A percentile compares a stretch with the other conserved stretches of the same genome.
Conservation (phyloP, 2,329 filamentous ascomycete species). For the Penicillium sumatraense region DNA sequence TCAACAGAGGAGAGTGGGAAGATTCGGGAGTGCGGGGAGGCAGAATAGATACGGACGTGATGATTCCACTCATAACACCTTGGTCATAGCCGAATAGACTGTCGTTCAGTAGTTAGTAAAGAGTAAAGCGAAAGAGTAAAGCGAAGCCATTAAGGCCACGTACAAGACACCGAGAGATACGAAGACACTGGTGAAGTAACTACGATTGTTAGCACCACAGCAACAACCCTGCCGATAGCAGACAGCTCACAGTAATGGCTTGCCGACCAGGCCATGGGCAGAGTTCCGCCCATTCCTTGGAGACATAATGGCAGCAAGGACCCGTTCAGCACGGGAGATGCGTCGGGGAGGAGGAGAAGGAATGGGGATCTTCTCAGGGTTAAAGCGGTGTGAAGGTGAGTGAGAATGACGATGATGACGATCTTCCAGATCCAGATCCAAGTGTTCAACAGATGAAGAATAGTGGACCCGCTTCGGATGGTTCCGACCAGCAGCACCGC, state of each 20-base stretch:
- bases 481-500: slow-evolving; percentile 38
- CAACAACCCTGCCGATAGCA: slow-evolving; percentile 4
- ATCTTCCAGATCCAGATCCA: slow-evolving; percentile 46
- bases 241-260: slow-evolving; percentile 79
- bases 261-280: slow-evolving; percentile 92
- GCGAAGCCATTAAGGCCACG: neutral
- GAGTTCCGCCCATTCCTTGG: slow-evolving; percentile 69
- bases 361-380: slow-evolving; percentile 66
- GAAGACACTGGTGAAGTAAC: slow-evolving; percentile 90
- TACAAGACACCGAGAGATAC: slow-evolving; percentile 65
- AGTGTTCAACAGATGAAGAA: too few species aligned
- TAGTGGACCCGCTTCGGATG: slow-evolving; percentile 73
- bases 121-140: neutral
- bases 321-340: slow-evolving; percentile 69
- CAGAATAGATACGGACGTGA: slow-evolving; percentile 56
- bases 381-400: slow-evolving; percentile 30
- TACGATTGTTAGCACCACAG: slow-evolving; percentile 46
- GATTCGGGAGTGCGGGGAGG: neutral
- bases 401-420: slow-evolving; percentile 22
- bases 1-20: neutral
- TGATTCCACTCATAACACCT: slow-evolving; percentile 71
- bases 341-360: slow-evolving; percentile 68
- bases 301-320: slow-evolving; percentile 85
- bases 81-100: slow-evolving; percentile 67
- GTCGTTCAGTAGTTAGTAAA: neutral